Conservation (phyloP, 140 eudicot genomes). For the Ambrosia hybrid region DNA sequence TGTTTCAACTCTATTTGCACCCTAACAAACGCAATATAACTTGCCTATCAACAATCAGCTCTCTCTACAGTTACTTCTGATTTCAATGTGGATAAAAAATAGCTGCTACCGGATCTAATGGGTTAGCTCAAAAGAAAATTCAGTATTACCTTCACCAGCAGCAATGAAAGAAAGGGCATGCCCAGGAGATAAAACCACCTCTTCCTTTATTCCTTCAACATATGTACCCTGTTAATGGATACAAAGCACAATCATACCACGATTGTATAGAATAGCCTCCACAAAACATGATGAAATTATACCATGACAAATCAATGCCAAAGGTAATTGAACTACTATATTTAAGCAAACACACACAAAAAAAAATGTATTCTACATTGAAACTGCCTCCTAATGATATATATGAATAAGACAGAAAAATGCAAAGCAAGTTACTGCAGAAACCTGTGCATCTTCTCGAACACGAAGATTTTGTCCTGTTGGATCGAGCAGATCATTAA, state of each 20-base stretch:
- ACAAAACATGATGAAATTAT: constrained; percentile 6
- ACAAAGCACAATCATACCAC: constrained; percentile 7
- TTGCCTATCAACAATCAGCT: no score
- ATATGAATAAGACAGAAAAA: constrained; percentile 4
- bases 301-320: constrained; percentile 1
- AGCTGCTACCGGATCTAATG: no score
- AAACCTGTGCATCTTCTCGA: constrained; percentile 97
- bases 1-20: no score
- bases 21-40: no score
- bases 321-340: constrained; percentile 1
- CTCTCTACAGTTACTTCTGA: no score
- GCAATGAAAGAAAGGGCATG: constrained; percentile 99
- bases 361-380: background rate
- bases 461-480: constrained; percentile 98
- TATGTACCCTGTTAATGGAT: constrained; percentile 79
- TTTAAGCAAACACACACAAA: background rate
- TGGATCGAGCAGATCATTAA: constrained; percentile 97
- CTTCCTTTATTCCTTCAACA: constrained; percentile 99
- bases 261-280: constrained; percentile 12
- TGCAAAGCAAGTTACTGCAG: constrained; percentile 11
- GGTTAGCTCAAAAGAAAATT: background rate
- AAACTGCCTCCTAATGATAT: background rate
- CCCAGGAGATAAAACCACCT: constrained; percentile 98
- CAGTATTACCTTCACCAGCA: constrained; percentile 83
- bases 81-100: no score